phyloP scores from a whole-genome alignment of 1,284 basidiomycete genomes.

The Papiliotrema laurentii region DNA sequence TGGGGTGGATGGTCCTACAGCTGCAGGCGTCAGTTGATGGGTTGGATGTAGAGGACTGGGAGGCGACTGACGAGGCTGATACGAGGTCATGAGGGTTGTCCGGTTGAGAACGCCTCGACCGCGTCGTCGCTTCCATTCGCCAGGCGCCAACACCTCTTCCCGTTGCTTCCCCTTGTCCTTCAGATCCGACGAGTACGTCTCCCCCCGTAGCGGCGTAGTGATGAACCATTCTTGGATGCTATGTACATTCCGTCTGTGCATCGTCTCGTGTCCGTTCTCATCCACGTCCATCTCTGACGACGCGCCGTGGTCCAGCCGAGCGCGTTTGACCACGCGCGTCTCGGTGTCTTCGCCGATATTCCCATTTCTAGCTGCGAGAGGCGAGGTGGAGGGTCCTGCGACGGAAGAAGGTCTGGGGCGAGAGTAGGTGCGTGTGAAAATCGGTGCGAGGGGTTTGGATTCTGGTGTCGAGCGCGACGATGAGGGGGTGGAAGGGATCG shows the following conservation, averaged over 20 bases:
- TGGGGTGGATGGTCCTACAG: slow-evolving; percentile 8
- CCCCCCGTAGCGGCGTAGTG: not conserved
- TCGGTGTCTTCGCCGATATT: not conserved
- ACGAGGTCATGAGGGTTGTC: not conserved
- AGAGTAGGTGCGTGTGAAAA: slow-evolving; percentile 12
- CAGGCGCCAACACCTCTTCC: not conserved
- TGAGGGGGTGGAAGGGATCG: too few species aligned
- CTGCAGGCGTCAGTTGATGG: not conserved
- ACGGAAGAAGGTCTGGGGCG: not conserved
- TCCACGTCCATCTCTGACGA: not conserved
- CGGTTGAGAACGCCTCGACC: not conserved
- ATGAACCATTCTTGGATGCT: slow-evolving; percentile 23
- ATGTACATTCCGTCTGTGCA: slow-evolving; percentile 2
- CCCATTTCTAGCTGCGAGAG: not conserved
- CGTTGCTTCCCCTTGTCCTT: not conserved
- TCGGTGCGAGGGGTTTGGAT: slow-evolving; percentile 29
- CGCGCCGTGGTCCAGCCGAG: not conserved
- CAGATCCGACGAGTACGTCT: not conserved
- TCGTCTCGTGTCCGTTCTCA: not conserved
- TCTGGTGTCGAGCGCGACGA: too few species aligned
- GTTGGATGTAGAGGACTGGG: not conserved
- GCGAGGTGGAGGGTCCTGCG: slow-evolving; percentile 4
- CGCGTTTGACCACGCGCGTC: not conserved
- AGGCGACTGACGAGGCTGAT: not conserved
- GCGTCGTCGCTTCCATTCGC: not conserved